Evolutionary conservation across 2,329 filamentous ascomycete species (phyloP).

Genomic region (Xylariaceae sp.): DNA sequence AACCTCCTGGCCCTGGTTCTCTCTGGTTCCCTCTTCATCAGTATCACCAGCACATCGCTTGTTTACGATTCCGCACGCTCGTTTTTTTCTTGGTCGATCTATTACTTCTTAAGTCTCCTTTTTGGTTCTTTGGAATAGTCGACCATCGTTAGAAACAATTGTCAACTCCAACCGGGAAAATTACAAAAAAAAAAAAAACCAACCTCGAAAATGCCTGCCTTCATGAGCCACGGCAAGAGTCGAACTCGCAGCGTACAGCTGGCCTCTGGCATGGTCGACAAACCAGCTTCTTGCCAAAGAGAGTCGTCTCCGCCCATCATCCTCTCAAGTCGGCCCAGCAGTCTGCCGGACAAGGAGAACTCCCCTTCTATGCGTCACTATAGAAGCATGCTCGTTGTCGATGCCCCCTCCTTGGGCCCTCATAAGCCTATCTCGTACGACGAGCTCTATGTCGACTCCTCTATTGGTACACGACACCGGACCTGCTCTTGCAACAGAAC

Average conservation of each 20-base stretch:
- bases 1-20: slow-evolving; percentile 6
- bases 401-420: slow-evolving; percentile 41
- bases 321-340: slow-evolving; percentile 29
- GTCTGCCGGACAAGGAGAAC: slow-evolving; percentile 31
- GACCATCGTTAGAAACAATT: slow-evolving; percentile 31
- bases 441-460: slow-evolving; percentile 37
- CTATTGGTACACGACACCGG: slow-evolving; percentile 19
- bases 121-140: slow-evolving; percentile 32
- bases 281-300: slow-evolving; percentile 9
- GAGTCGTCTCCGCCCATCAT: slow-evolving; percentile 23
- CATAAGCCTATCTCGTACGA: slow-evolving; percentile 42
- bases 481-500: slow-evolving; percentile 22
- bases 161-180: slow-evolving; percentile 18
- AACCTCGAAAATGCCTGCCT: slow-evolving; percentile 37
- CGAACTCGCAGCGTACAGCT: slow-evolving; percentile 48
- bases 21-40: slow-evolving; percentile 8
- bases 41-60: slow-evolving; percentile 23
- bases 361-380: slow-evolving; percentile 32
- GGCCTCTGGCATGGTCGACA: slow-evolving; percentile 11
- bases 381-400: slow-evolving; percentile 52
- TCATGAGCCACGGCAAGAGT: slow-evolving; percentile 38
- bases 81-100: slow-evolving; percentile 39
- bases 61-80: slow-evolving; percentile 22
- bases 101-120: slow-evolving; percentile 41
- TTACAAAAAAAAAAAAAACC: slow-evolving; percentile 18